Conservation (phyloP, 148 eudicot genomes). For the Tetragonia tetragonoides region DNA sequence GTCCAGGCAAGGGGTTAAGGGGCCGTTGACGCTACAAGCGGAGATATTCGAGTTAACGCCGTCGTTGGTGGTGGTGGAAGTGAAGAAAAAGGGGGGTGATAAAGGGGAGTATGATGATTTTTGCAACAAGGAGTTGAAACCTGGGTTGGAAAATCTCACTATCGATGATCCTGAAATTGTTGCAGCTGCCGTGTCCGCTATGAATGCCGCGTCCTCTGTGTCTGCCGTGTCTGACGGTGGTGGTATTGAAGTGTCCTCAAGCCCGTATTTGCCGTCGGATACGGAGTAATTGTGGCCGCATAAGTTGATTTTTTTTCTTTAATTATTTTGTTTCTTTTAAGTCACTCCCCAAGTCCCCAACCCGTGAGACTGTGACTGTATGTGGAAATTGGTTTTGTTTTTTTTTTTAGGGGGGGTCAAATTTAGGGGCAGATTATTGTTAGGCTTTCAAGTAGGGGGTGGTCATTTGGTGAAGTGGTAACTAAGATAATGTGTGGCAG, state of each 20-base stretch:
- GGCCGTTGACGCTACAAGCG: slow-evolving; percentile 61
- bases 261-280: neutral
- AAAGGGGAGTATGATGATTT: slow-evolving; percentile 67
- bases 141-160: slow-evolving; percentile 49
- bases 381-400: neutral
- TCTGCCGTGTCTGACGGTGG: neutral
- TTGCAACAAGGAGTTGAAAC: slow-evolving; percentile 54
- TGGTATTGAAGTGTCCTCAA: neutral
- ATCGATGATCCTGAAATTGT: slow-evolving; percentile 24
- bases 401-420: neutral
- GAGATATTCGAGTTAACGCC: slow-evolving; percentile 88
- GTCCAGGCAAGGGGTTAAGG: slow-evolving; percentile 57
- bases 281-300: neutral
- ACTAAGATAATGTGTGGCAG: neutral
- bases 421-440: slow-evolving; percentile 7
- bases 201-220: neutral
- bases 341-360: neutral
- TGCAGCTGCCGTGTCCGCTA: neutral
- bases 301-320: neutral
- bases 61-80: slow-evolving; percentile 64
- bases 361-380: neutral
- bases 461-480: no score
- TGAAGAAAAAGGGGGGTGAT: slow-evolving; percentile 77
- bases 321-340: neutral
- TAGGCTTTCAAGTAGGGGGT: neutral